Evolutionary conservation across 2,329 filamentous ascomycete species (phyloP).

Genomic region (Chrysoporthe puriensis): DNA sequence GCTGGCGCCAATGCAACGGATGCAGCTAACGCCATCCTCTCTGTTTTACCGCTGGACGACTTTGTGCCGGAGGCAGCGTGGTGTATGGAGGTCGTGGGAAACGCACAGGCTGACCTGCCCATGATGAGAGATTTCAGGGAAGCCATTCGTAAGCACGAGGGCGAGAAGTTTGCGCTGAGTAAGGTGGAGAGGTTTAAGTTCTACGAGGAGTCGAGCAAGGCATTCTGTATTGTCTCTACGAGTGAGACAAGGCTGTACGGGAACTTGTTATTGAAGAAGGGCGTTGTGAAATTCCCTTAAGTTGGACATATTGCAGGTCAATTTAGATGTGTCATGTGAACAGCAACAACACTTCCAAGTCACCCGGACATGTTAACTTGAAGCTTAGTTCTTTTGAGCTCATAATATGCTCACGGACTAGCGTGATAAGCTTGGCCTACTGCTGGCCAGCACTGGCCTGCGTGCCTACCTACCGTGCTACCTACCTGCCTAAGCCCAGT

Average conservation of each 20-base stretch:
- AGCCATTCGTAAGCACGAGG: conserved; percentile 12
- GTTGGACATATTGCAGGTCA: background rate
- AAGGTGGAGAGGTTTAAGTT: conserved; percentile 19
- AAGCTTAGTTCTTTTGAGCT: too few relatives aligned
- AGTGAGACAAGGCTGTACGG: conserved; percentile 13
- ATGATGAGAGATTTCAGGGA: conserved; percentile 18
- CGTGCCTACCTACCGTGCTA: too few relatives aligned
- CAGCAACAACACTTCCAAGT: too few relatives aligned
- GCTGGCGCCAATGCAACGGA: conserved; percentile 17
- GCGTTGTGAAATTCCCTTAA: conserved; percentile 4
- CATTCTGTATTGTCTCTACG: conserved; percentile 16
- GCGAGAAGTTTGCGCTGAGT: conserved; percentile 10
- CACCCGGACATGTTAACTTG: too few relatives aligned
- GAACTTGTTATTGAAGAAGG: conserved; percentile 17
- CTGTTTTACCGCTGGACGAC: conserved; percentile 17
- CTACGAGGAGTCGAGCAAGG: conserved; percentile 11
- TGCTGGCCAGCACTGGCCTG: too few relatives aligned
- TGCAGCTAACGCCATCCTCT: conserved; percentile 21
- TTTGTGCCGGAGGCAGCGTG: conserved; percentile 18
- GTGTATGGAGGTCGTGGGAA: conserved; percentile 21
- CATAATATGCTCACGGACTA: too few relatives aligned
- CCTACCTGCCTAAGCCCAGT: too few relatives aligned
- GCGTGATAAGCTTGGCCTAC: too few relatives aligned
- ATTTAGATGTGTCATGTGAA: too few relatives aligned
- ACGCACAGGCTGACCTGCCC: conserved; percentile 11